Evolutionary conservation across 805 yeast genomes (phyloP).

Genomic region (Yarrowia sp.): DNA sequence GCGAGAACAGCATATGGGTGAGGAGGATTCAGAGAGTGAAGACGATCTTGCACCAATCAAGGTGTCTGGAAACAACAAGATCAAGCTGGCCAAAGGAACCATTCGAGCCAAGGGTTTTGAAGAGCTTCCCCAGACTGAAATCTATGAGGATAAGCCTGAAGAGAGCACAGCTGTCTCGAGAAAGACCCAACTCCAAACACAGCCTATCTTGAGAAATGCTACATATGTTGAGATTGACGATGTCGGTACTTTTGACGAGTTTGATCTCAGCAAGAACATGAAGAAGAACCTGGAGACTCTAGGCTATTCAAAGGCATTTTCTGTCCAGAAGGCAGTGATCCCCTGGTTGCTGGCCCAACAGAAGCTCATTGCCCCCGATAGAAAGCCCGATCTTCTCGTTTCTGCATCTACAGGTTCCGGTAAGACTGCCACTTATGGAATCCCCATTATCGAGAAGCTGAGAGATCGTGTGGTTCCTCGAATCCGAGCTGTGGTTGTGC

Average conservation of each 20-base stretch:
- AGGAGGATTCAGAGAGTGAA: conserved; percentile 35
- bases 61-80: conserved; percentile 42
- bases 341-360: conserved; percentile 59
- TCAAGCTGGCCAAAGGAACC: conserved; percentile 25
- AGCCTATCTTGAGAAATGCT: conserved; percentile 47
- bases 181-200: conserved; percentile 42
- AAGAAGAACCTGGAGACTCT: conserved; percentile 56
- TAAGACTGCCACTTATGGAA: conserved; percentile 85
- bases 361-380: conserved; percentile 49
- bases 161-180: conserved; percentile 60
- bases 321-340: conserved; percentile 76
- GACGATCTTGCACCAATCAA: conserved; percentile 40
- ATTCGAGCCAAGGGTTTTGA: conserved; percentile 41
- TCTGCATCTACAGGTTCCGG: conserved; percentile 98
- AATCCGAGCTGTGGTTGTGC: conserved; percentile 75
- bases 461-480: conserved; percentile 70
- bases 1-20: conserved; percentile 37
- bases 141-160: conserved; percentile 42
- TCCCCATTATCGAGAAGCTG: conserved; percentile 80
- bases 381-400: conserved; percentile 68
- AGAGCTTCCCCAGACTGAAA: conserved; percentile 44
- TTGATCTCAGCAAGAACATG: conserved; percentile 52
- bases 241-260: conserved; percentile 58
- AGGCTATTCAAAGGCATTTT: conserved; percentile 67
- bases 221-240: conserved; percentile 59